phyloP scores from a whole-genome alignment of 2,329 filamentous ascomycete genomes.

The Botrytis deweyae region DNA sequence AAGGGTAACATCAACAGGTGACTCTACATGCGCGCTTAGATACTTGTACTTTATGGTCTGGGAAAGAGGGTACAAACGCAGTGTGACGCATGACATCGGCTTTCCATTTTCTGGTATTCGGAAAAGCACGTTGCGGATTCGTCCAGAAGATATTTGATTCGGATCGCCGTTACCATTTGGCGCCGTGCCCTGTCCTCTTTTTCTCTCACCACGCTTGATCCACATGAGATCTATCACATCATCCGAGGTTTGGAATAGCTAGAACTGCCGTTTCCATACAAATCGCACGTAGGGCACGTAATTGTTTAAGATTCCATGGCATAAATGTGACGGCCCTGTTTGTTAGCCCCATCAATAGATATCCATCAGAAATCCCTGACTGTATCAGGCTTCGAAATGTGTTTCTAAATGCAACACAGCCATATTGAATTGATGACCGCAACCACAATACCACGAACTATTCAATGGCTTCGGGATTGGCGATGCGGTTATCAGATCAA shows the following conservation, averaged over 20 bases:
- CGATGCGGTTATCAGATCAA: conserved; percentile 11
- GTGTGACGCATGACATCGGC: conserved; percentile 22
- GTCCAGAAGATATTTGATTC: conserved; percentile 11
- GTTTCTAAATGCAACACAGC: conserved; percentile 6
- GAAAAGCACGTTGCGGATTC: conserved; percentile 16
- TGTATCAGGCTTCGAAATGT: conserved; percentile 14
- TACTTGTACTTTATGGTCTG: background rate
- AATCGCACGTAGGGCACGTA: background rate
- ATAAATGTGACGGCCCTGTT: background rate
- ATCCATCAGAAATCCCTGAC: background rate
- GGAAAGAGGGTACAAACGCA: conserved; percentile 18
- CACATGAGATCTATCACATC: conserved; percentile 18
- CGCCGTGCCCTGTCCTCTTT: conserved; percentile 8
- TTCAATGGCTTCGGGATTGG: conserved; percentile 2
- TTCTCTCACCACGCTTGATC: background rate
- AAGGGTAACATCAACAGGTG: conserved; percentile 12
- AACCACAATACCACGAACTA: background rate
- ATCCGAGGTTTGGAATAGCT: conserved; percentile 4
- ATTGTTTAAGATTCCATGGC: conserved; percentile 12
- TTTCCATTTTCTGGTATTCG: conserved; percentile 15
- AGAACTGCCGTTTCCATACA: conserved; percentile 4
- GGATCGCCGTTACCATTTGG: conserved; percentile 5
- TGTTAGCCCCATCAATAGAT: background rate
- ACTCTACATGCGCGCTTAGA: conserved; percentile 23
- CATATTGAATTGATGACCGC: background rate